phyloP scores from a whole-genome alignment of 768 basidiomycete species.

The Asterophora lycoperdoides region DNA sequence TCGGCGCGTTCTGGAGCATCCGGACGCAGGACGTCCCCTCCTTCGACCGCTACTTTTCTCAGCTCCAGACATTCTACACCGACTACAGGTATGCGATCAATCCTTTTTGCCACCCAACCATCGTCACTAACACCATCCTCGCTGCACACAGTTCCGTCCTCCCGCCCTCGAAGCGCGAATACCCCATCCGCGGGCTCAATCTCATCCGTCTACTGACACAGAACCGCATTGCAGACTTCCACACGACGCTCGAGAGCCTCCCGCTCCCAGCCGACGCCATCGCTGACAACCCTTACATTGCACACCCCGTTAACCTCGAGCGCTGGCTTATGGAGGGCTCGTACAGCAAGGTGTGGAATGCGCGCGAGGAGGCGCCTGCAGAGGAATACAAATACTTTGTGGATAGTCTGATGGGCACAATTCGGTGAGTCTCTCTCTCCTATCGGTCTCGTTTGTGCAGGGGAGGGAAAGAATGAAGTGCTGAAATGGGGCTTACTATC shows the following conservation, averaged over 20 bases:
- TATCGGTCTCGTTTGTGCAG: constrained; percentile 1
- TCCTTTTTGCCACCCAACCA: not conserved
- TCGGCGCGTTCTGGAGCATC: constrained; percentile 93
- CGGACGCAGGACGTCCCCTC: constrained; percentile 83
- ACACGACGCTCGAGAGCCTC: constrained; percentile 91
- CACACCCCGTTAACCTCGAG: constrained; percentile 88
- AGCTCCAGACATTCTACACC: constrained; percentile 85
- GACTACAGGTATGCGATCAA: constrained; percentile 57
- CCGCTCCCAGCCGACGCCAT: constrained; percentile 65
- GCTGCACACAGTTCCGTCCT: constrained; percentile 54
- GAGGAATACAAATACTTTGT: constrained; percentile 96
- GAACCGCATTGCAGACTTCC: constrained; percentile 96
- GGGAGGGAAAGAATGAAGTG: not conserved
- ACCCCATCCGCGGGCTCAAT: constrained; percentile 85
- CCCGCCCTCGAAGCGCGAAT: constrained; percentile 82
- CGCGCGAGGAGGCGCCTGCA: constrained; percentile 85
- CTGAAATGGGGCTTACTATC: not conserved
- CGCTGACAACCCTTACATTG: constrained; percentile 65
- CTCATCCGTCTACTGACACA: constrained; percentile 93
- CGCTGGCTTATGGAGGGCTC: constrained; percentile 98
- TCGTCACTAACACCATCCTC: not conserved
- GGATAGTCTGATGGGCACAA: constrained; percentile 90
- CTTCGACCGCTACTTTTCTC: constrained; percentile 93
- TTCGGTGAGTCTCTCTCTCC: constrained; percentile 52
- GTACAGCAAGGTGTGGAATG: constrained; percentile 97